These are phyloP conservation scores for Rugonectria rugulosa DNA, from an alignment of 2,329 filamentous ascomycete species.

Conservation along the genomic window DNA sequence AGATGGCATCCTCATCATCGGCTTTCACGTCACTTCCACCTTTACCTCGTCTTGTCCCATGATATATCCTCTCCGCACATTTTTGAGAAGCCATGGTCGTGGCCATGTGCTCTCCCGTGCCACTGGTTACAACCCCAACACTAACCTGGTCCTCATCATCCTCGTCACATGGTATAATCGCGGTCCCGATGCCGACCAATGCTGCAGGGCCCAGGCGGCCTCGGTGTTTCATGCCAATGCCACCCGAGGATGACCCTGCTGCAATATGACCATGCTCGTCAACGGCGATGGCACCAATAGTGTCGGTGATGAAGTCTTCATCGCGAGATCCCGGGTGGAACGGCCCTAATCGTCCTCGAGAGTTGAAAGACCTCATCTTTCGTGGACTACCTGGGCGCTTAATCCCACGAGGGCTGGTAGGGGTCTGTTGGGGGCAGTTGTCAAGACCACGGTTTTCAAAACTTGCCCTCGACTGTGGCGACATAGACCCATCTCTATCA, in stretches of 20 bases:
- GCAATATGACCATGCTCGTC: conserved; percentile 88
- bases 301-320: conserved; percentile 82
- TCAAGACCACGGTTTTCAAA: neutral
- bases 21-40: conserved; percentile 70
- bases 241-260: conserved; percentile 93
- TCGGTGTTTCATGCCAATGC: conserved; percentile 97
- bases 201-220: conserved; percentile 93
- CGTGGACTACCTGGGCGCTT: conserved; percentile 44
- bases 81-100: conserved; percentile 90
- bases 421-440: conserved; percentile 13
- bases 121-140: conserved; percentile 88
- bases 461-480: conserved; percentile 11
- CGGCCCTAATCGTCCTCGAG: conserved; percentile 27
- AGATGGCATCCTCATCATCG: conserved; percentile 77
- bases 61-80: conserved; percentile 86
- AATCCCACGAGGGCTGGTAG: conserved; percentile 40
- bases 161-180: conserved; percentile 80
- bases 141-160: conserved; percentile 73
- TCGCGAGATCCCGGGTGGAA: conserved; percentile 34
- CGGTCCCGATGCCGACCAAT: conserved; percentile 88
- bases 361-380: conserved; percentile 20
- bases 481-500: conserved; percentile 29
- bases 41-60: conserved; percentile 66
- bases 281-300: conserved; percentile 93
- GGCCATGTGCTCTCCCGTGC: conserved; percentile 97